Conservation (phyloP, 345 rosid species). For the Euphorbia peplus region DNA sequence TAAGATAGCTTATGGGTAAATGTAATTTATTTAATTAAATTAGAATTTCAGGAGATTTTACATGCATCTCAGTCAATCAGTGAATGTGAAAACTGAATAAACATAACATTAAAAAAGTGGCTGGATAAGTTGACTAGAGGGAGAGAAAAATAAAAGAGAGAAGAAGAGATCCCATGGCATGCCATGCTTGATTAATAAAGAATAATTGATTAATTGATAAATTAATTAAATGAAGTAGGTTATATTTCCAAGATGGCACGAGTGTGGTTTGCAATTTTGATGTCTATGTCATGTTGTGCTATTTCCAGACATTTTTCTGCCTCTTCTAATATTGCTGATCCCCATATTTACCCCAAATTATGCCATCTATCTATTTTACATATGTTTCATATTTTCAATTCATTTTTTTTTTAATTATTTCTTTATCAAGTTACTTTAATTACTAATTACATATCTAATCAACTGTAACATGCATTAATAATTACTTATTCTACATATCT, state of each 20-base stretch:
- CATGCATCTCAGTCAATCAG: background rate
- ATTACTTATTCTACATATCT: too few species aligned
- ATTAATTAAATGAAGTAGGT: too few species aligned
- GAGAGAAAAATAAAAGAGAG: too few species aligned
- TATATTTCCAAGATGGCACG: conserved; percentile 50
- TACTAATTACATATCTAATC: too few species aligned
- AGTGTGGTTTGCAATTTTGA: conserved; percentile 39
- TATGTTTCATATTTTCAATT: background rate
- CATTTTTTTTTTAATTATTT: background rate
- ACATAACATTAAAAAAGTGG: background rate
- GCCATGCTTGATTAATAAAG: conserved; percentile 15
- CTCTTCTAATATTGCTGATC: conserved; percentile 27
- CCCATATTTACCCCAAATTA: conserved; percentile 18
- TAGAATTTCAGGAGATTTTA: conserved; percentile 1
- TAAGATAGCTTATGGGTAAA: conserved; percentile 30
- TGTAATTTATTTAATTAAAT: conserved; percentile 10
- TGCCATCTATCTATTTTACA: background rate
- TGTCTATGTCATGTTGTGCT: conserved; percentile 25
- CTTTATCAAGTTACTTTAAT: too few species aligned
- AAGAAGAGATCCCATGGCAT: conserved; percentile 17
- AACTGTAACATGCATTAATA: too few species aligned
- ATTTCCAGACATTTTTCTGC: conserved; percentile 38
- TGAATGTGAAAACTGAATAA: background rate
- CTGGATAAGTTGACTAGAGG: background rate
- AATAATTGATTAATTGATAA: too few species aligned